Evolutionary conservation across 2,329 filamentous ascomycete genomes (phyloP).

Genomic region (Leptosphaerulina australis): DNA sequence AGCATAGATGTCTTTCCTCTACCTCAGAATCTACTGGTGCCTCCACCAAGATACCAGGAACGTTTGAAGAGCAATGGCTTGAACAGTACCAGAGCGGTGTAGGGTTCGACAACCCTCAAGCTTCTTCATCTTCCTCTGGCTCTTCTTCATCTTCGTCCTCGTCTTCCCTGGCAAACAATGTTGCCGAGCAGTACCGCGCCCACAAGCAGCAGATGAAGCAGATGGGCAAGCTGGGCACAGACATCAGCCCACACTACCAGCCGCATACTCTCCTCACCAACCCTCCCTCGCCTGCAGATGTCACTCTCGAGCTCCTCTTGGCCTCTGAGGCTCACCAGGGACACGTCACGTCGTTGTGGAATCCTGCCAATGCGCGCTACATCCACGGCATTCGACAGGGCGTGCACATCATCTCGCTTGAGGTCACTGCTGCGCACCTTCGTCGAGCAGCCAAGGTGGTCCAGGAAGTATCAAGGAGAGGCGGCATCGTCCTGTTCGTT

Average conservation of each 20-base stretch:
- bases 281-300: conserved; percentile 77
- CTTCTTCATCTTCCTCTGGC: not conserved
- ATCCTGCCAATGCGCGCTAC: conserved; percentile 90
- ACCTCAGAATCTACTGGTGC: not conserved
- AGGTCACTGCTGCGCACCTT: conserved; percentile 85
- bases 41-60: not conserved
- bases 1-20: not conserved
- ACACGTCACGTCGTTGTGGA: conserved; percentile 90
- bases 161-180: conserved; percentile 20
- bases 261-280: conserved; percentile 70
- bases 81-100: conserved; percentile 2
- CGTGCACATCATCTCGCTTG: conserved; percentile 91
- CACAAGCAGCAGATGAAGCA: conserved; percentile 51
- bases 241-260: conserved; percentile 62
- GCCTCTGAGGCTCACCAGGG: conserved; percentile 65
- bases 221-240: conserved; percentile 48
- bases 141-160: not conserved
- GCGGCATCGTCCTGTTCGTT: conserved; percentile 87
- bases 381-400: conserved; percentile 89
- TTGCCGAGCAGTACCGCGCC: conserved; percentile 52
- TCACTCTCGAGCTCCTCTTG: conserved; percentile 85
- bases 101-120: conserved; percentile 1
- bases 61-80: not conserved
- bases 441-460: conserved; percentile 93
- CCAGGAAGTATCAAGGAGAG: conserved; percentile 79